Evolutionary conservation across 768 basidiomycete genomes (phyloP).

Genomic region (Butyriboletus loyo): DNA sequence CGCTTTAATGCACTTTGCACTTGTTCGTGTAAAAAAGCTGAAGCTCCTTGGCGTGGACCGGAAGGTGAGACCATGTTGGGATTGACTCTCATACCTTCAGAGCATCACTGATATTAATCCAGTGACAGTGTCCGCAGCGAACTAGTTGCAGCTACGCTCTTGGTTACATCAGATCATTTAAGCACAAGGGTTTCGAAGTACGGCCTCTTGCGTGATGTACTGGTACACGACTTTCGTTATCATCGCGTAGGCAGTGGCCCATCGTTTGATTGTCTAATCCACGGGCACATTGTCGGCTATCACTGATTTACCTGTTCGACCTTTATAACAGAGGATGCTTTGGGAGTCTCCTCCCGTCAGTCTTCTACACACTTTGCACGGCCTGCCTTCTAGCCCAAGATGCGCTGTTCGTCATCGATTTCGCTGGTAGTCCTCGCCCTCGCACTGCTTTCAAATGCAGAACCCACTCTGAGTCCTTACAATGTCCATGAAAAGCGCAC

Average conservation of each 20-base stretch:
- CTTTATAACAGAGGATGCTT: neutral
- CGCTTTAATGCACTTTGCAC: neutral
- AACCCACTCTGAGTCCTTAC: conserved; percentile 14
- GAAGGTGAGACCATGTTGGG: neutral
- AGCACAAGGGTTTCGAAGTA: neutral
- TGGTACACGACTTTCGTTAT: too few relatives aligned
- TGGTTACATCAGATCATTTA: neutral
- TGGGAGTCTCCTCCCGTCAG: neutral
- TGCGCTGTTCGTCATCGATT: conserved; percentile 11
- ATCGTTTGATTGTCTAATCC: neutral
- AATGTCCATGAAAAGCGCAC: conserved; percentile 42
- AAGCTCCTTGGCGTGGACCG: neutral
- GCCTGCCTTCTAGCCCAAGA: neutral
- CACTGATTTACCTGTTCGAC: too few relatives aligned
- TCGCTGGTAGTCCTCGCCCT: conserved; percentile 8
- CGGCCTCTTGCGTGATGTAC: neutral
- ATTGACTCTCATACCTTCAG: neutral
- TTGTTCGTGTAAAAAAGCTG: neutral
- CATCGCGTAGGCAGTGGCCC: neutral
- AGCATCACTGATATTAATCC: neutral
- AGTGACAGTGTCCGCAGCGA: neutral
- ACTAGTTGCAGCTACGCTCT: too few relatives aligned
- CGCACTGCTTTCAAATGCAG: conserved; percentile 15
- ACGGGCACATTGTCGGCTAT: neutral
- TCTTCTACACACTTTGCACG: neutral